Evolutionary conservation across 805 yeast genomes (phyloP), one percentile per base, ranked within the genome.

Genomic region (Candida manassasensis): DNA sequence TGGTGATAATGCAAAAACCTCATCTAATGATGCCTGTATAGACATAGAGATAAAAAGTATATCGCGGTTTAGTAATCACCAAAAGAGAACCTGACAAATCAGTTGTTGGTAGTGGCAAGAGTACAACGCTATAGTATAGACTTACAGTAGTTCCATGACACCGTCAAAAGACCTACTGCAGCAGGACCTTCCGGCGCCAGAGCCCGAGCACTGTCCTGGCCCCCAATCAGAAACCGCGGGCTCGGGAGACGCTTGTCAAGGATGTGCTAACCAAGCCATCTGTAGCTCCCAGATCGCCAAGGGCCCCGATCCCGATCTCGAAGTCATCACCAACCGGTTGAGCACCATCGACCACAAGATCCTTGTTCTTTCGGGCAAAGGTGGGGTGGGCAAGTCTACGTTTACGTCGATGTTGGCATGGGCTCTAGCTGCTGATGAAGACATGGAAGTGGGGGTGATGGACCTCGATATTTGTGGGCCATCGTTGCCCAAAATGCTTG

Each of bases 391-490:
- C 1, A 93, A 93, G 57, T 86, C 96, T 0, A 93, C 99, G 0
- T 90, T 93, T 55, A 84, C 97, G 0, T 76, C 95, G 3, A 84
- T 93, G 93, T 70, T 93, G n/a, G 79, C 95, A 13, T 93, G 97
- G 96, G 96, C 97, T 0, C 61, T 93, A 26, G 89, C 97, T 3
- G 81, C 88, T 1, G 77, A 72, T 41, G 83, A 77, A 38, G 81
- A 77, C 25, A 53, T 82, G 18, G 97, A 93, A 55, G 81, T 93
- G 8, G 99, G 97, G 3, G 90, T 95, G 24, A 85, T 93, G 93
- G 99, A 93, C 59, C 64, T 93, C 37, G 99, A 93, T 63, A 87
- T 93, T 24, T 93, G 98, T 61, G 99, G 99, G 0, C 99, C 99
- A 0, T 88, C 97, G 2, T 67, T 93, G 46, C 97, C 98, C 0